Conservation (phyloP, 208 protist genomes). For the Plasmodiophora brassicae region DNA sequence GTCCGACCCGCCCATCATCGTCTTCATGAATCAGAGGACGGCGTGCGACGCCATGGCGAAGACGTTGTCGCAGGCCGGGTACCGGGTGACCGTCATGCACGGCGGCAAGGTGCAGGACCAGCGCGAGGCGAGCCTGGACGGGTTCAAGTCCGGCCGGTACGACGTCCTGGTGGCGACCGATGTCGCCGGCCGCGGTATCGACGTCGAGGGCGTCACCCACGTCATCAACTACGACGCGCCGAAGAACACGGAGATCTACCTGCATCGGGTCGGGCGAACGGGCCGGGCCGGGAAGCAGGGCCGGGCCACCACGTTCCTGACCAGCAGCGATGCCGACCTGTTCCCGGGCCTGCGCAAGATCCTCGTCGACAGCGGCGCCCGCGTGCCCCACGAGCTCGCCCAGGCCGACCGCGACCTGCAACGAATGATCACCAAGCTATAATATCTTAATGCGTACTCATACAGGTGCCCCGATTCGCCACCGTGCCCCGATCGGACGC, state of each 20-base stretch:
- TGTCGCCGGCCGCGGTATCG: conserved; percentile 72
- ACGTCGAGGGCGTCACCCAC: conserved; percentile 70
- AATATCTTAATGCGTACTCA: no score
- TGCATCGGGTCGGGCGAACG: conserved; percentile 42
- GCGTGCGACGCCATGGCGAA: conserved; percentile 54
- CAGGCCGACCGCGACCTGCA: conserved; percentile 16
- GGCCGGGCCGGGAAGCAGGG: conserved; percentile 15
- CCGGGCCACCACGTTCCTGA: background rate
- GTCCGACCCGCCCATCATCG: conserved; percentile 67
- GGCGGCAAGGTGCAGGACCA: conserved; percentile 40
- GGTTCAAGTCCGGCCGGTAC: conserved; percentile 61
- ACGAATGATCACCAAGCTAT: conserved; percentile 20
- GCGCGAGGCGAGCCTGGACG: conserved; percentile 63
- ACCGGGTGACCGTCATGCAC: background rate
- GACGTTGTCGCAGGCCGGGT: conserved; percentile 44
- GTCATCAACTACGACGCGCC: conserved; percentile 82
- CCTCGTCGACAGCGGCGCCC: background rate
- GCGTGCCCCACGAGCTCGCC: background rate
- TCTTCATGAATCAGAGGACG: conserved; percentile 70
- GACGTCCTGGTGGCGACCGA: conserved; percentile 77
- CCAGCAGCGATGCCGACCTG: background rate
- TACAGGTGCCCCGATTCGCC: no score
- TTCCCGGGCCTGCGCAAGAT: background rate
- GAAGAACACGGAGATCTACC: conserved; percentile 58
- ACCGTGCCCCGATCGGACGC: no score